Conservation (phyloP, 2,329 filamentous ascomycete genomes). For the Pseudocercospora eumusae region DNA sequence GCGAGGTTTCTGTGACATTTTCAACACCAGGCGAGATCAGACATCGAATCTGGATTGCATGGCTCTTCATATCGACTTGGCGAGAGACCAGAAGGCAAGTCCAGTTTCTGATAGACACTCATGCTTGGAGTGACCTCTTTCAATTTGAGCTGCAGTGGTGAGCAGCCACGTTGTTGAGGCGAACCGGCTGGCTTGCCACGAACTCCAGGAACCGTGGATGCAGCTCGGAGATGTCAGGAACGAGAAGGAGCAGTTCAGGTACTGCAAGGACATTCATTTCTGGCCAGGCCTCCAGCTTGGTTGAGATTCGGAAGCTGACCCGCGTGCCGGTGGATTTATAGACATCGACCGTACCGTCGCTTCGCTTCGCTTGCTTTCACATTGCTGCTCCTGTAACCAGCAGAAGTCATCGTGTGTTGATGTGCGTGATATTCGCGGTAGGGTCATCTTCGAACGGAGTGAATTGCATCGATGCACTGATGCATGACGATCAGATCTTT, state of each 20-base stretch:
- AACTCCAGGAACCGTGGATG: background rate
- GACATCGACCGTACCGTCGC: background rate
- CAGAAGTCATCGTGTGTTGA: no score
- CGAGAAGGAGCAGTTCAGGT: background rate
- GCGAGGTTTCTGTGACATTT: background rate
- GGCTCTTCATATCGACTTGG: background rate
- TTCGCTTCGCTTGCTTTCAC: background rate
- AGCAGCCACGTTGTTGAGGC: constrained; percentile 6
- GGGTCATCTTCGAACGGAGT: no score
- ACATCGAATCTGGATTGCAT: background rate
- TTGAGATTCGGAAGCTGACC: constrained; percentile 5
- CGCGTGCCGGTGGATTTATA: background rate
- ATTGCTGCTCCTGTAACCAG: background rate
- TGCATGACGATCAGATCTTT: no score
- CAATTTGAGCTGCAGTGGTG: background rate
- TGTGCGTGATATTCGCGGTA: no score
- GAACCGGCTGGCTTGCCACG: constrained; percentile 2
- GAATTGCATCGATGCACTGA: no score
- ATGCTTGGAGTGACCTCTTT: background rate
- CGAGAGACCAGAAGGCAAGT: background rate
- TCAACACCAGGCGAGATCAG: background rate
- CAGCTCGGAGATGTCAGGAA: background rate
- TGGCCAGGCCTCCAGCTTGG: background rate
- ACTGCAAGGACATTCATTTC: background rate
- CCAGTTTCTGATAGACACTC: background rate